Evolutionary conservation across 768 basidiomycete species (phyloP), one percentile per base, ranked within the genome.

Genomic region (Dictyophora rubrovolvata): DNA sequence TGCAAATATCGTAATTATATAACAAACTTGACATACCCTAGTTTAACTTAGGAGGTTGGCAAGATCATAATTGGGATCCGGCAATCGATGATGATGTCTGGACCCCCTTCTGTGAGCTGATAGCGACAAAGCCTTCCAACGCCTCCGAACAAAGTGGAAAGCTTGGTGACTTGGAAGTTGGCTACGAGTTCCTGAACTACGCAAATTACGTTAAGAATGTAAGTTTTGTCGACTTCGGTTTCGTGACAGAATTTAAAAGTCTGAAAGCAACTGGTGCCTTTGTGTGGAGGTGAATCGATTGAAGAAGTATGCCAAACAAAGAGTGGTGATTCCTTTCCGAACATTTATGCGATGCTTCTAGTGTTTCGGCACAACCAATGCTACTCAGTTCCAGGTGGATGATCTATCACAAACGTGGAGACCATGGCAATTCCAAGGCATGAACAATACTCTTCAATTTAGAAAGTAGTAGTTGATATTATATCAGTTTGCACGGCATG

Each of bases 341-440:
- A 14, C 4, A 42, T 9, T 42, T 42, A n/a, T 28, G 42, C n/a
- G 2, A n/a, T 42, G 4, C n/a, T 42, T 42, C 2, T 61, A 93
- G 84, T 97, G 94, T 71, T 96, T 94, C 65, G 92, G 92, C 5
- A 89, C 92, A 0, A 85, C 77, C 61, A 74, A 94, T 60, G 86
- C 86, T 63, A 66, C 74, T 5, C 75, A 83, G 64, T 95, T 80
- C 70, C 76, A 78, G 63, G 74, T 76, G 10, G 82, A 78, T 1
- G 79, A 78, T 14, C 69, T 93, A 8, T 77, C 82, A 56, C 81
- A 91, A 65, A 79, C 78, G 5, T 97, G 94, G 94, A 78, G 92
- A 48, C 72, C 86, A 11, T 97, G 94, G 94, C 65, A 76, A 7
- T 95, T 92, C 78, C 93, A 91, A 72, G 55, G 55, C 47, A 56